Conservation (phyloP, 169 alveolate genomes). For the Neospora caninum region DNA sequence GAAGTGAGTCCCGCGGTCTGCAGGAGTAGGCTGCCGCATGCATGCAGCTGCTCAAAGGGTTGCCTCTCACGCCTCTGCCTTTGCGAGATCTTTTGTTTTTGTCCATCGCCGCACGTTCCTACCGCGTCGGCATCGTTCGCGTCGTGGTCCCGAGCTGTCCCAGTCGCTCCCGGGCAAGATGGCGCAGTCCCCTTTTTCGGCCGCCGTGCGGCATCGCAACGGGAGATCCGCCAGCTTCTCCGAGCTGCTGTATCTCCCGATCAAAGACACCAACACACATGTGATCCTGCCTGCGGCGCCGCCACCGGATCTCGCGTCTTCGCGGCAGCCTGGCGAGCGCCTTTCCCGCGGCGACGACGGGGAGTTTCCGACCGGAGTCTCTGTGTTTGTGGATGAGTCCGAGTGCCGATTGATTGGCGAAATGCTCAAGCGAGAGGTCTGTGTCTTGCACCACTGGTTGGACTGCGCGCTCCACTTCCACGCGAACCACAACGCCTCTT, state of each 20-base stretch:
- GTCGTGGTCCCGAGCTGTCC: too few relatives aligned
- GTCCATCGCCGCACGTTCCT: background rate
- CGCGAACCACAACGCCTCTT: background rate
- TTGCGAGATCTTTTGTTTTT: too few relatives aligned
- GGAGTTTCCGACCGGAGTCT: background rate
- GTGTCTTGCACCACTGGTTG: constrained; percentile 47
- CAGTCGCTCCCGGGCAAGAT: background rate
- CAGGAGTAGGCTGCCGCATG: background rate
- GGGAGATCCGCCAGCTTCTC: background rate
- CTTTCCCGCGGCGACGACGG: background rate
- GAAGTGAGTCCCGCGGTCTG: background rate
- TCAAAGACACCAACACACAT: constrained; percentile 48
- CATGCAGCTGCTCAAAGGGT: background rate
- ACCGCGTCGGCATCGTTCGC: background rate
- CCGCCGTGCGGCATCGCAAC: background rate
- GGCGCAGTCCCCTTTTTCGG: background rate
- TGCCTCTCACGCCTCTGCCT: background rate
- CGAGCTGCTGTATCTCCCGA: constrained; percentile 39
- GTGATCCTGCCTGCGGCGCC: constrained; percentile 42
- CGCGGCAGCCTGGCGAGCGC: background rate
- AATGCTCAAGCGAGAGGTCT: constrained; percentile 61
- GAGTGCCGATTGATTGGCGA: constrained; percentile 38
- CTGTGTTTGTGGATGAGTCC: background rate
- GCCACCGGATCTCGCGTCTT: background rate
- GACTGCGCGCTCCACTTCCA: constrained; percentile 42